Conservation (phyloP, 2,329 filamentous ascomycete genomes). For the Claviceps sp. region DNA sequence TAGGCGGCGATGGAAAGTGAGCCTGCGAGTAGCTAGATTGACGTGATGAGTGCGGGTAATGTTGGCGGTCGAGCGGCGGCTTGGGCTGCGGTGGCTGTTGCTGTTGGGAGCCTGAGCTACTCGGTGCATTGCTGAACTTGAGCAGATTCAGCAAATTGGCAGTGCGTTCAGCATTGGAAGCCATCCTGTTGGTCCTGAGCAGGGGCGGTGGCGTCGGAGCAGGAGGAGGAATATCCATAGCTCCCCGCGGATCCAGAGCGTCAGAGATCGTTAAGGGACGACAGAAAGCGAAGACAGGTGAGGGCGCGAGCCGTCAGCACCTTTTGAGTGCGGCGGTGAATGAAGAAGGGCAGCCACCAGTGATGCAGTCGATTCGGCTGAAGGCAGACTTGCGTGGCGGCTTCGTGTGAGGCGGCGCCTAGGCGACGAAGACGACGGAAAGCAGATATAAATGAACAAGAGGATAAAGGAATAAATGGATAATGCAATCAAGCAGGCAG, state of each 20-base stretch:
- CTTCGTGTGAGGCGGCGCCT: background rate
- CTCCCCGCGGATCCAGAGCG: constrained; percentile 9
- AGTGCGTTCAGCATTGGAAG: constrained; percentile 32
- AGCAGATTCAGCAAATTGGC: constrained; percentile 46
- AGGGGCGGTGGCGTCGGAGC: constrained; percentile 37
- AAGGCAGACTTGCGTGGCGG: background rate
- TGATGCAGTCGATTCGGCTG: background rate
- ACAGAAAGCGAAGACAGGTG: background rate
- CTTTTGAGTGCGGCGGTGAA: background rate
- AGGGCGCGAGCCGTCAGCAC: constrained; percentile 1
- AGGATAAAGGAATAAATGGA: background rate
- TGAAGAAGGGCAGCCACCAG: background rate
- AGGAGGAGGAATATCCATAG: constrained; percentile 35
- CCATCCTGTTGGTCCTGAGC: constrained; percentile 25
- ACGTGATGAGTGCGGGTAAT: constrained; percentile 9
- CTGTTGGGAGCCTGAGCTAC: constrained; percentile 18
- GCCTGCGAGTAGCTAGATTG: constrained; percentile 10
- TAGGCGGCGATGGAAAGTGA: constrained; percentile 15
- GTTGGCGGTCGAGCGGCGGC: constrained; percentile 13
- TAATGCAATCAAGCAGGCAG: background rate
- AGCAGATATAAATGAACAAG: background rate
- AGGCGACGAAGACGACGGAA: background rate
- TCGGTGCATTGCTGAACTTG: constrained; percentile 39
- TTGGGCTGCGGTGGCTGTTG: constrained; percentile 13
- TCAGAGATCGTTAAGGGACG: background rate